Evolutionary conservation across 305 asterid species (phyloP), one percentile per base, ranked within the genome.

Genomic region (Fraxinus albicans): DNA sequence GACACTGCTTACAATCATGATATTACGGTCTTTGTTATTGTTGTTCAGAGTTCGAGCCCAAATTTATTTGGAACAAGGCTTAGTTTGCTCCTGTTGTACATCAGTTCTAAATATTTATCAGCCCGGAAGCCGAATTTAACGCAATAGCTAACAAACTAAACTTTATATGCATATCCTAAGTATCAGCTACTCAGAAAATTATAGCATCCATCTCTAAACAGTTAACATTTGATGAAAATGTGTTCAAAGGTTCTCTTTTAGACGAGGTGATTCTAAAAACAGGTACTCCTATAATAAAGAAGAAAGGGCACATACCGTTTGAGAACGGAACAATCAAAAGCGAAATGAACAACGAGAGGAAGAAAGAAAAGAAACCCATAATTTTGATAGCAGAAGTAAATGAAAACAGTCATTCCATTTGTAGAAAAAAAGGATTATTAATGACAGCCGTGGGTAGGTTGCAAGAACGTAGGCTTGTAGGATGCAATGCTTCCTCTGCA

Each of bases 401-500:
- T 35, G 82, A 44, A 60, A 17, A 82, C 47, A 74, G 74, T 53
- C 84, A 85, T 75, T 83, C 86, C 87, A 87, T 89, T 84, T 83
- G 84, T 73, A 63, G 80, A 35, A 82, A 81, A 8, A 80, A 58
- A 81, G 78, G 77, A 8, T 29, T 6, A 53, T 80, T 44, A 21
- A 79, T 60, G 76, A 82, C 29, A 44, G 73, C 58, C 63, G 21
- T 69, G 27, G 29, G 47, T 27, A 17, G 29, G 44, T 8, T 38
- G 8, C 21, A 3, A 6, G 3, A 9, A 5, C 17, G 6, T 8
- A 17, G 84, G 73, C 23, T 76, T 63, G 84, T 72, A 77, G 23
- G 76, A 84, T 78, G 86, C 76, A 88, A 86, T 87, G 88, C 91
- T 91, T 89, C 83, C 47, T 29, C 34, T 65, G 81, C 65, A 75